Conservation (phyloP, 2,329 filamentous ascomycete species). For the Fusarium robinianum region DNA sequence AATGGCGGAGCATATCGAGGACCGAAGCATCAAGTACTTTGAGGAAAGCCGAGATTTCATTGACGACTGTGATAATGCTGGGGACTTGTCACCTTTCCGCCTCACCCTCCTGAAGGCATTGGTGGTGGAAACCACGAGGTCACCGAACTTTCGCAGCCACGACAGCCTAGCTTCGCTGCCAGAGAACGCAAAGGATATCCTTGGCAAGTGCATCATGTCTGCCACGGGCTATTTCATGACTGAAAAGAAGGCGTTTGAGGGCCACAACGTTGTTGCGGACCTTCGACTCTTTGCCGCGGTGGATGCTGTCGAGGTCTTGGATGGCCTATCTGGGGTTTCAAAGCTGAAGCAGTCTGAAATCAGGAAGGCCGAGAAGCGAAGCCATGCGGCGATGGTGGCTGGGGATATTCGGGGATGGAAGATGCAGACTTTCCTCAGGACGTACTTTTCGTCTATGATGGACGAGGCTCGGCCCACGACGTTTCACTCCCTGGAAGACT, state of each 20-base stretch:
- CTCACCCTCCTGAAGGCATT: conserved; percentile 46
- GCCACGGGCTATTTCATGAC: conserved; percentile 36
- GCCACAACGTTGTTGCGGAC: conserved; percentile 27
- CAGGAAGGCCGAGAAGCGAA: conserved; percentile 44
- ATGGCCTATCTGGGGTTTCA: conserved; percentile 26
- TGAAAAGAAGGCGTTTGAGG: conserved; percentile 39
- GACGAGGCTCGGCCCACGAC: conserved; percentile 41
- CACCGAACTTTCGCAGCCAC: conserved; percentile 35
- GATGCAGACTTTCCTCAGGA: conserved; percentile 50
- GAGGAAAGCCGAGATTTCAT: conserved; percentile 36
- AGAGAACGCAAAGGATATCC: conserved; percentile 31
- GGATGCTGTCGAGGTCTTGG: conserved; percentile 38
- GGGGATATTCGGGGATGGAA: conserved; percentile 52
- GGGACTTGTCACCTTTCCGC: conserved; percentile 38
- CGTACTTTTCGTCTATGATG: conserved; percentile 41
- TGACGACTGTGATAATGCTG: conserved; percentile 29
- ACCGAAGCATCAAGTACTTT: conserved; percentile 50
- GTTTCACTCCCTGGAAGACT: conserved; percentile 39
- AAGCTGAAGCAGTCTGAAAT: conserved; percentile 40
- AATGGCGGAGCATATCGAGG: conserved; percentile 50
- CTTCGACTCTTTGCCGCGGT: conserved; percentile 41
- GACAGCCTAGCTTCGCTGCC: conserved; percentile 32
- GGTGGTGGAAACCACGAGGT: conserved; percentile 35
- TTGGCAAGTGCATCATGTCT: conserved; percentile 36
- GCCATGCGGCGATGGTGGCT: conserved; percentile 39